These are phyloP conservation scores for Cyanidium caldarium DNA, from an alignment of 23 red algal species.

Conservation along the genomic window DNA sequence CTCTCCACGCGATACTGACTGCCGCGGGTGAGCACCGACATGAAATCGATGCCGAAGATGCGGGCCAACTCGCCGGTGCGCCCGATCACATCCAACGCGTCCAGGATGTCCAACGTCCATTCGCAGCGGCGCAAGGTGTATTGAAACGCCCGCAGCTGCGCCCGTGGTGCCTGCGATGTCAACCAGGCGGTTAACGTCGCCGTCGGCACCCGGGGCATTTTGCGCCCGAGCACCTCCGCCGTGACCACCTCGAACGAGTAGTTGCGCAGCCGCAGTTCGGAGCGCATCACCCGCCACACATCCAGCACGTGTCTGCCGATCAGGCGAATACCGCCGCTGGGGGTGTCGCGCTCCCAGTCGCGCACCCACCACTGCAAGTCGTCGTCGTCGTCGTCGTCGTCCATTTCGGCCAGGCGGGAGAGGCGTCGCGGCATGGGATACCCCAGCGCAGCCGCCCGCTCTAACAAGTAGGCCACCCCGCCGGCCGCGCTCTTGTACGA, in stretches of 20 bases:
- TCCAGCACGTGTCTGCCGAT: slow-evolving; percentile 71
- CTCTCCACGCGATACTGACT: slow-evolving; percentile 90
- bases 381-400: background rate
- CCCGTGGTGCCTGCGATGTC: background rate
- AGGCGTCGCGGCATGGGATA: slow-evolving; percentile 20
- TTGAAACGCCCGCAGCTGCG: slow-evolving; percentile 12
- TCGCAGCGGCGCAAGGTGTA: slow-evolving; percentile 11
- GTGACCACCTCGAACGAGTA: slow-evolving; percentile 47
- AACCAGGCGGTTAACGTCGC: slow-evolving; percentile 34
- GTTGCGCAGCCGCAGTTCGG: slow-evolving; percentile 54
- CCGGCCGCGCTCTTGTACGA: slow-evolving; percentile 44
- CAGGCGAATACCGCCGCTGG: slow-evolving; percentile 47
- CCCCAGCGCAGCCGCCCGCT: slow-evolving; percentile 38
- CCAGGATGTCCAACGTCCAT: slow-evolving; percentile 27
- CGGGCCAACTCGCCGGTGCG: slow-evolving; percentile 77
- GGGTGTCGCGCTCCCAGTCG: slow-evolving; percentile 21
- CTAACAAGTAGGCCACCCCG: slow-evolving; percentile 65
- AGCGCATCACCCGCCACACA: slow-evolving; percentile 69
- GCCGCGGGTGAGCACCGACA: slow-evolving; percentile 66
- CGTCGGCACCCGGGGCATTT: slow-evolving; percentile 31
- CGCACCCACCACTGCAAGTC: slow-evolving; percentile 1
- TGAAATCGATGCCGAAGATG: slow-evolving; percentile 91
- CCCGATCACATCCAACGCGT: slow-evolving; percentile 45
- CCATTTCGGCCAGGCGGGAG: slow-evolving; percentile 10
- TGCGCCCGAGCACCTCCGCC: slow-evolving; percentile 43